A percentile compares a stretch with the other conserved stretches of the same genome.
Conservation (phyloP, 495 filamentous ascomycete genomes). For the Daldinia grandis region DNA sequence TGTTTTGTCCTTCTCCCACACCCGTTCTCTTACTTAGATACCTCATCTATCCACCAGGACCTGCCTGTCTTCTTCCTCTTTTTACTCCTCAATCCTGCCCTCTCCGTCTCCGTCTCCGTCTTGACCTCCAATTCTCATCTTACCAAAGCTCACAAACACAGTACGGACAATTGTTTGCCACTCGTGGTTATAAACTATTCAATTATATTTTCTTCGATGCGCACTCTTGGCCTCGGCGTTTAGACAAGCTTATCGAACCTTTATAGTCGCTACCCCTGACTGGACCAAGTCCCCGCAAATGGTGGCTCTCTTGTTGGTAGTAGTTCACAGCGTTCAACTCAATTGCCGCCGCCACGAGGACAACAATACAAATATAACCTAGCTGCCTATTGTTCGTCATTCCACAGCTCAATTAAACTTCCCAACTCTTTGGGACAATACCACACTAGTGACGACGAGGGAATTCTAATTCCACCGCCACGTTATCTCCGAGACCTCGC, state of each 20-base stretch:
- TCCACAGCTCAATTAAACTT: conserved; percentile 13
- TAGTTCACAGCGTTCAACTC: neutral
- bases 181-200: conserved; percentile 12
- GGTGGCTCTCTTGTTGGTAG: conserved; percentile 19
- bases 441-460: conserved; percentile 21
- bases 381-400: conserved; percentile 18
- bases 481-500: conserved; percentile 36
- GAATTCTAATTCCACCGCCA: conserved; percentile 14
- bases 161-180: conserved; percentile 10
- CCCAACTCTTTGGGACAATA: conserved; percentile 16
- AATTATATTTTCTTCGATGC: conserved; percentile 1
- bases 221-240: conserved; percentile 22
- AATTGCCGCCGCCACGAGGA: conserved; percentile 16
- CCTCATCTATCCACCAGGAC: conserved; percentile 6
- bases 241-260: conserved; percentile 5
- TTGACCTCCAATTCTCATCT: neutral
- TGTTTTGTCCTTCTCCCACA: conserved; percentile 6
- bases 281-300: conserved; percentile 24
- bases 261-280: conserved; percentile 14
- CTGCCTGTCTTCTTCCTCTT: conserved; percentile 17
- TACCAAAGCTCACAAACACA: neutral
- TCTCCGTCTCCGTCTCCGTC: conserved; percentile 3
- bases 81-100: conserved; percentile 1
- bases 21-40: conserved; percentile 5
- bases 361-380: conserved; percentile 17